These are phyloP conservation scores for Dothidotthia symphoricarpi DNA, from an alignment of 2,329 filamentous ascomycete genomes.

Conservation along the genomic window DNA sequence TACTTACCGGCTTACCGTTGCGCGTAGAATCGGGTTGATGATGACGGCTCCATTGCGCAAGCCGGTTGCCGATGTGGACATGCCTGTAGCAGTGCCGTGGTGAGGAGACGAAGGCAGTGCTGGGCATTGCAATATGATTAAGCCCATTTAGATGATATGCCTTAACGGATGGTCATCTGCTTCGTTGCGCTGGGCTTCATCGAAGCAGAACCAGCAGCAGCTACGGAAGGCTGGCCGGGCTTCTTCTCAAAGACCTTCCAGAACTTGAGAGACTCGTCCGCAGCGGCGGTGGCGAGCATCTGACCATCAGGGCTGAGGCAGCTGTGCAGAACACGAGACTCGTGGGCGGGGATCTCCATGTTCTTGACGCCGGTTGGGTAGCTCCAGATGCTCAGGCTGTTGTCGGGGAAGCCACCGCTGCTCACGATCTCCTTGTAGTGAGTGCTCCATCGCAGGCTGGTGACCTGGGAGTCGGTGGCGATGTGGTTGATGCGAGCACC, in stretches of 20 bases:
- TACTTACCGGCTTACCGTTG: slow-evolving; percentile 46
- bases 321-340: slow-evolving; percentile 94
- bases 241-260: slow-evolving; percentile 99
- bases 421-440: slow-evolving; percentile 97
- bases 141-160: not conserved
- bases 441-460: slow-evolving; percentile 92
- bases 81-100: slow-evolving; percentile 13
- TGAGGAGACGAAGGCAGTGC: slow-evolving; percentile 6
- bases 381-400: slow-evolving; percentile 98
- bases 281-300: slow-evolving; percentile 93
- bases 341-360: slow-evolving; percentile 95
- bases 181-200: slow-evolving; percentile 82
- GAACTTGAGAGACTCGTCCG: slow-evolving; percentile 97
- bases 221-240: slow-evolving; percentile 66
- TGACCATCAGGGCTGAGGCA: slow-evolving; percentile 96
- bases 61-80: slow-evolving; percentile 28
- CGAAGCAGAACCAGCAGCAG: slow-evolving; percentile 66
- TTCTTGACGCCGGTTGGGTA: slow-evolving; percentile 97
- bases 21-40: slow-evolving; percentile 40
- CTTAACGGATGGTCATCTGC: slow-evolving; percentile 71
- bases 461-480: slow-evolving; percentile 96
- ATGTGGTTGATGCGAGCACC: slow-evolving; percentile 98
- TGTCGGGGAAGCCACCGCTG: slow-evolving; percentile 98
- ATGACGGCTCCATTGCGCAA: slow-evolving; percentile 40
- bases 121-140: slow-evolving; percentile 1